Base-by-base conservation (phyloP, 345 rosid genomes). In the Syzygium oleosum region DNA sequence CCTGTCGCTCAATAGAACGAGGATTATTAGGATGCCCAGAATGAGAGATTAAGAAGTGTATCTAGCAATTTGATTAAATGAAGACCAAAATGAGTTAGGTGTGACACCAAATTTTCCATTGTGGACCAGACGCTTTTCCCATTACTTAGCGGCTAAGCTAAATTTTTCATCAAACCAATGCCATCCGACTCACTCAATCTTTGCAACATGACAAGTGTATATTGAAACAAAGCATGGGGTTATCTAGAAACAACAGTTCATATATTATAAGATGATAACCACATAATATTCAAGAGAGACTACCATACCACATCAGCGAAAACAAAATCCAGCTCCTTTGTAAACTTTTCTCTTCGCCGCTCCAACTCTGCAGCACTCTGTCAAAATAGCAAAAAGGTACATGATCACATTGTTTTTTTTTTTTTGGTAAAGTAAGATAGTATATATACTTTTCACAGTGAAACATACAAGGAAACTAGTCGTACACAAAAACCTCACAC, bases 311-410 rank as follows among this genome's bases (percentile, higher is more conserved):
- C 95, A 89, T 91, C 95, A 12, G 95, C 94, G n/a, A 87, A 91
- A 86, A 94, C 96, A 92, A 94, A 92, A 89, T 94, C 96, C 87
- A 93, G 90, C 90, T 94, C 96, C 93, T 94, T 93, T 73, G 78
- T 84, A 49, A 93, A 91, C 0, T 88, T 93, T 59, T 93, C 97
- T 90, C 93, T 91, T 34, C 97, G 94, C 89, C 52, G 54, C 84
- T 94, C 95, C 85, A 89, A 84, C 90, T 94, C 95, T 11, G 97
- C 97, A 51, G 95, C 94, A 52, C 90, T 90, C 95, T 94, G 93
- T 83, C 84, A 10, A 41, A 53, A 1, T 16, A 83, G 12, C 52
- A 5, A n/a, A 38, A 80, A 12, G 7, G 83, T 11, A 38, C 27
- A 34, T 73, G 49, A 61, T n/a, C 38, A n/a, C 38, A 61, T 61